These are phyloP conservation scores for Volutella citrinella DNA, from an alignment of 2,329 filamentous ascomycete genomes.

Conservation along the genomic window DNA sequence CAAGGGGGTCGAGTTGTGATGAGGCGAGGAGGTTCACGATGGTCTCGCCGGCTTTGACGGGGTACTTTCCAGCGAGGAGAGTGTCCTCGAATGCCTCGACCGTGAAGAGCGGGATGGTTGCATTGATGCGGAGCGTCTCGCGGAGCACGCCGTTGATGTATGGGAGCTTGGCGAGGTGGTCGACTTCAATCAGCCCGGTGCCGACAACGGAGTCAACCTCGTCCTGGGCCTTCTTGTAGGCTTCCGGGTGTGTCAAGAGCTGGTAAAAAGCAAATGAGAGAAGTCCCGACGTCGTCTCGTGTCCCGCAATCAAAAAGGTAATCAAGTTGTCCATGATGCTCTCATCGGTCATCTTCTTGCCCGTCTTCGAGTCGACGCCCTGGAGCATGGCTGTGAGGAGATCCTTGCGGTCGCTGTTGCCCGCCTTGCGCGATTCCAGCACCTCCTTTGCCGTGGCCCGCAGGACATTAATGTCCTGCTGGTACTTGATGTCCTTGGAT, in stretches of 20 bases:
- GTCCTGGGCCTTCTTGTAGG: constrained; percentile 58
- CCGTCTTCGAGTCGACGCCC: constrained; percentile 64
- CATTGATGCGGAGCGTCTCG: constrained; percentile 62
- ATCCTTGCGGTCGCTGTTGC: constrained; percentile 60
- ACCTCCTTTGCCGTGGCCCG: constrained; percentile 57
- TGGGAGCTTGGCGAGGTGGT: constrained; percentile 61
- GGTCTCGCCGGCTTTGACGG: constrained; percentile 49
- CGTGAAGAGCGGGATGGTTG: constrained; percentile 57
- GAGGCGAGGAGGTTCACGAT: constrained; percentile 49
- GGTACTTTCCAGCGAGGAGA: constrained; percentile 60
- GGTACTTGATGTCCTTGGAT: constrained; percentile 47
- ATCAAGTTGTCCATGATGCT: constrained; percentile 69
- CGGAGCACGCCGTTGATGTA: constrained; percentile 64
- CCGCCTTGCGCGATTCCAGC: constrained; percentile 53
- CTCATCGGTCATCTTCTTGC: constrained; percentile 59
- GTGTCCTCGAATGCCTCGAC: constrained; percentile 52
- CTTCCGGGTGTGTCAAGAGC: constrained; percentile 60
- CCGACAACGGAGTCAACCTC: constrained; percentile 68
- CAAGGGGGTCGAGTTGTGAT: constrained; percentile 58
- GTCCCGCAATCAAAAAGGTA: constrained; percentile 68
- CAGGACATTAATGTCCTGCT: constrained; percentile 52
- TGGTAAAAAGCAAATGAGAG: constrained; percentile 65
- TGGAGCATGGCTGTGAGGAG: constrained; percentile 68
- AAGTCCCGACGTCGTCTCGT: constrained; percentile 69
- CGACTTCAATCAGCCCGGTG: constrained; percentile 51